Conservation (phyloP, 148 eudicot species). For the Nyssa sinensis region DNA sequence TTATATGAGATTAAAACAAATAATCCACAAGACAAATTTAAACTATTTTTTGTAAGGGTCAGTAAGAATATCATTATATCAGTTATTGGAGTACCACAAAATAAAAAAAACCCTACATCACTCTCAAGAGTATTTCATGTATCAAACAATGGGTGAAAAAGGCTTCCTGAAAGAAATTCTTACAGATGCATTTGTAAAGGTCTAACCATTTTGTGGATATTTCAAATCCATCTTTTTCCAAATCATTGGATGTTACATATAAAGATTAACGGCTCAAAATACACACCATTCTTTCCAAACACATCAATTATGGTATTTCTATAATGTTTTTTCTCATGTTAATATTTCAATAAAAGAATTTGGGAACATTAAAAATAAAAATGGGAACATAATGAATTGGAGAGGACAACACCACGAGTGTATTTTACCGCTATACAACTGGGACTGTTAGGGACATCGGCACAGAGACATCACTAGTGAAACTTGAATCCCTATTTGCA, state of each 20-base stretch:
- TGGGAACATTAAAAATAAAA: conserved; percentile 13
- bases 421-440: conserved; percentile 46
- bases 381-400: conserved; percentile 3
- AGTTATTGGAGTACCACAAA: no score
- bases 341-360: conserved; percentile 15
- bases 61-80: no score
- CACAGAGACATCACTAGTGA: conserved; percentile 46
- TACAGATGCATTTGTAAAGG: background rate
- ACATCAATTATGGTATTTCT: conserved; percentile 1
- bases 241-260: background rate
- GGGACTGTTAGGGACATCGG: conserved; percentile 56
- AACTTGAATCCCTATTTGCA: conserved; percentile 42
- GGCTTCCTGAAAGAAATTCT: background rate
- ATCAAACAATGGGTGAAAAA: background rate
- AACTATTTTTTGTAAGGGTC: no score
- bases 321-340: background rate
- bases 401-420: background rate
- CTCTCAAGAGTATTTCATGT: no score
- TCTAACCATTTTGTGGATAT: background rate
- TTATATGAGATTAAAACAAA: no score
- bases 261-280: background rate
- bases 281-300: background rate
- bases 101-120: no score
- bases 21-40: no score
- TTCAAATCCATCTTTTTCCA: background rate